A percentile compares a stretch with the other conserved stretches of the same genome.
Conservation (phyloP, 164 flowering plant species). For the Liriodendron chinense region DNA sequence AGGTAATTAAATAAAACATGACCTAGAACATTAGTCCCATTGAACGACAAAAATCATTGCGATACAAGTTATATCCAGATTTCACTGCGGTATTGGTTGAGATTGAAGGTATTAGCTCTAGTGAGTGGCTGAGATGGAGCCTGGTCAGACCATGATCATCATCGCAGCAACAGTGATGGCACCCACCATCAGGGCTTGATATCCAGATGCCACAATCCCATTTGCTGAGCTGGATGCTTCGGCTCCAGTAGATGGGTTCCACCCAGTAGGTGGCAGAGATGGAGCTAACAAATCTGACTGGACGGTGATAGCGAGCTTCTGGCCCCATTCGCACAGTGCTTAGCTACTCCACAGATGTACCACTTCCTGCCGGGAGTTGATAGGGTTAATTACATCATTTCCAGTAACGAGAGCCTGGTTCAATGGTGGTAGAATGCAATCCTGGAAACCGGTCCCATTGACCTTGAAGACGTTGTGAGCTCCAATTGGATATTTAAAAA, state of each 20-base stretch:
- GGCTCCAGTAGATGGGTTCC: not conserved
- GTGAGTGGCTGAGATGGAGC: not conserved
- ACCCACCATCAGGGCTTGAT: not conserved
- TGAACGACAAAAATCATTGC: no score
- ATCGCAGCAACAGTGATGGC: not conserved
- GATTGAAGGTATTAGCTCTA: no score
- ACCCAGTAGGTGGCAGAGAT: not conserved
- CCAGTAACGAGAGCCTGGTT: slow-evolving; percentile 13
- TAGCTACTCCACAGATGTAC: slow-evolving; percentile 25
- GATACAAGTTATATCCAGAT: no score
- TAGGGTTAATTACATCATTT: slow-evolving; percentile 16
- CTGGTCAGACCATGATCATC: not conserved
- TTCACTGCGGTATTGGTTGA: no score
- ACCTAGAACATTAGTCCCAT: no score
- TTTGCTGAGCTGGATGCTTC: not conserved
- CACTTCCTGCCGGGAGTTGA: slow-evolving; percentile 22
- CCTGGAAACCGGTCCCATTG: slow-evolving; percentile 9
- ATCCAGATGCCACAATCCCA: not conserved
- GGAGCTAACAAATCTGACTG: not conserved
- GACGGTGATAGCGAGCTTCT: slow-evolving; percentile 20
- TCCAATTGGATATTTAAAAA: slow-evolving; percentile 19
- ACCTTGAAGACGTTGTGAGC: slow-evolving; percentile 23
- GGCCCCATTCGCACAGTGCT: slow-evolving; percentile 20
- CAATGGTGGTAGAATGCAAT: slow-evolving; percentile 10
- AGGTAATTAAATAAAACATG: no score